These are phyloP conservation scores for Cynanchum wilfordii DNA, from an alignment of 257 asterid genomes.

Conservation along the genomic window DNA sequence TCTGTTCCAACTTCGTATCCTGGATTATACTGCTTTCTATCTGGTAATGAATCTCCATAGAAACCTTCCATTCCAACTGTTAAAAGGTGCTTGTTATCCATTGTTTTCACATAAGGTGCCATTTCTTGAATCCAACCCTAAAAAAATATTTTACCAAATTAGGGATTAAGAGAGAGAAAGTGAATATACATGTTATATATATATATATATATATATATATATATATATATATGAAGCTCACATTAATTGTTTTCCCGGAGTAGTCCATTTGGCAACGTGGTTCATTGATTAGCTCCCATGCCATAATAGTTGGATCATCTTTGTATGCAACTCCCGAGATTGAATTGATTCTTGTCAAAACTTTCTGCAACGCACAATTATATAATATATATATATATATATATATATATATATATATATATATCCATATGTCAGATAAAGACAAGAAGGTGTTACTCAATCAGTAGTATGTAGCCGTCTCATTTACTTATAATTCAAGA, in stretches of 20 bases:
- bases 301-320: slow-evolving; percentile 52
- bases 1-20: slow-evolving; percentile 55
- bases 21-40: slow-evolving; percentile 40
- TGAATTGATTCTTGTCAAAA: slow-evolving; percentile 40
- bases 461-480: too few relatives aligned
- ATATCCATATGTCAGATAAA: too few relatives aligned
- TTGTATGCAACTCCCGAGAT: slow-evolving; percentile 32
- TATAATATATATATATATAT: too few relatives aligned
- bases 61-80: slow-evolving; percentile 56
- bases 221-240: slow-evolving; percentile 3
- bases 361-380: slow-evolving; percentile 18
- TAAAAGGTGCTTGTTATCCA: slow-evolving; percentile 39
- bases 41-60: slow-evolving; percentile 41
- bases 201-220: too few relatives aligned
- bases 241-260: slow-evolving; percentile 39
- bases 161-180: background rate
- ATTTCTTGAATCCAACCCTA: slow-evolving; percentile 52
- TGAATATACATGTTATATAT: background rate
- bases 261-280: slow-evolving; percentile 51
- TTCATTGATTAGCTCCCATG: slow-evolving; percentile 56
- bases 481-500: too few relatives aligned
- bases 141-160: background rate
- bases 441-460: too few relatives aligned
- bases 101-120: slow-evolving; percentile 43
- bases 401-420: too few relatives aligned